phyloP scores from a whole-genome alignment of 768 basidiomycete species.

The Xerocomellus amylosporus region DNA sequence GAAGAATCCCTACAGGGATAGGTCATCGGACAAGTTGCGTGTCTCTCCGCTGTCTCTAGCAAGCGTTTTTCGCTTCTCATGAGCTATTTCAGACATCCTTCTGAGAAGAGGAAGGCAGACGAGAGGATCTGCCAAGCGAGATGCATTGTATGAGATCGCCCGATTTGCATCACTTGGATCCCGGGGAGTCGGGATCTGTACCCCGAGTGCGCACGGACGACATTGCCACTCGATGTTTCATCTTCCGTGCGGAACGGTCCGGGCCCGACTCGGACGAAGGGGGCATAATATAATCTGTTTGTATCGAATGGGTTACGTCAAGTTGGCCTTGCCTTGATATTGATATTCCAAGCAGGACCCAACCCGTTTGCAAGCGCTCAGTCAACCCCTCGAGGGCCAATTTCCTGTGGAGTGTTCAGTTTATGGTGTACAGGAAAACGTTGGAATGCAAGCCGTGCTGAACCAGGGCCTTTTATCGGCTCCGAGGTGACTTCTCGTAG shows the following conservation, averaged over 20 bases:
- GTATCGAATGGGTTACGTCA: too few species aligned
- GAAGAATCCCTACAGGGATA: neutral
- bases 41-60: conserved; percentile 6
- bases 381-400: conserved; percentile 27
- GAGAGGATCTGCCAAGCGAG: conserved; percentile 11
- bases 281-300: neutral
- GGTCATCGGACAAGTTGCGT: conserved; percentile 12
- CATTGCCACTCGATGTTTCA: neutral
- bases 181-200: conserved; percentile 6
- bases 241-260: conserved; percentile 17
- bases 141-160: conserved; percentile 3
- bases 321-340: too few species aligned
- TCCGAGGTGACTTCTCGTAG: neutral
- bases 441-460: neutral
- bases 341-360: too few species aligned
- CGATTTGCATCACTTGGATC: neutral
- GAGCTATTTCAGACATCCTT: neutral
- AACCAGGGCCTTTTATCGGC: neutral
- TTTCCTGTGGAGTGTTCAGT: too few species aligned
- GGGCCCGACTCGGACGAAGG: neutral
- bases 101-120: conserved; percentile 9
- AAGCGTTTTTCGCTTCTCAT: neutral
- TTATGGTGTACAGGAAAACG: neutral
- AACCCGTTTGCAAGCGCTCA: neutral
- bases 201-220: neutral